Conservation (phyloP, 306 rosid species). For the Malus asiatica region DNA sequence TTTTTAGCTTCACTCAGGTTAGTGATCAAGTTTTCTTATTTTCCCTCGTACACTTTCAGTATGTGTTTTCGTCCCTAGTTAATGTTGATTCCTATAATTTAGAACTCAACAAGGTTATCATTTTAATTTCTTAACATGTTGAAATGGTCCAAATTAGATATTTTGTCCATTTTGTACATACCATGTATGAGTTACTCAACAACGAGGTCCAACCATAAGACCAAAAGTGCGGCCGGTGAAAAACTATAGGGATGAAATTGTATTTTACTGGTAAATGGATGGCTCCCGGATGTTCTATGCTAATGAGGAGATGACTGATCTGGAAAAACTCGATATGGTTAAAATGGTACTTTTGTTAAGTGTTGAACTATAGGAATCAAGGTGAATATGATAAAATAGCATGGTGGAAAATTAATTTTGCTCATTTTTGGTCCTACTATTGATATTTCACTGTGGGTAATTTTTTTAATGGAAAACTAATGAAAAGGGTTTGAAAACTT, state of each 20-base stretch:
- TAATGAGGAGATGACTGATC: not conserved
- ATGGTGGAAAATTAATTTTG: not conserved
- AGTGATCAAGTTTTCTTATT: not conserved
- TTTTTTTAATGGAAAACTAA: not conserved
- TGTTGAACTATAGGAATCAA: not conserved
- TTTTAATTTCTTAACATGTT: not conserved
- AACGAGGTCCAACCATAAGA: not conserved
- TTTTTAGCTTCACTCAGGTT: conserved; percentile 60
- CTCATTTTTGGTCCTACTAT: not conserved
- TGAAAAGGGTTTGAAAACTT: too few relatives aligned
- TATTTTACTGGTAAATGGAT: not conserved
- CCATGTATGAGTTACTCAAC: not conserved
- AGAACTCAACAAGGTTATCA: not conserved
- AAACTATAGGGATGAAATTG: not conserved
- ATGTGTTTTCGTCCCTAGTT: not conserved
- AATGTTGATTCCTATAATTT: not conserved
- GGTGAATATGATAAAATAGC: not conserved
- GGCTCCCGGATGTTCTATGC: not conserved
- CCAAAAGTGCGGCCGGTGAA: not conserved
- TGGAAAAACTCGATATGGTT: not conserved
- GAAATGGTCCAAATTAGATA: not conserved
- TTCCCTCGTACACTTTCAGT: not conserved
- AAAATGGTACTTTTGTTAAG: not conserved
- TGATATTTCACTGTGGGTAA: not conserved
- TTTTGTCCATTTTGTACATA: not conserved